A percentile compares a stretch with the other conserved stretches of the same genome.
Conservation (phyloP, 1,139 yeast species). For the Zygosaccharomyces sapae region DNA sequence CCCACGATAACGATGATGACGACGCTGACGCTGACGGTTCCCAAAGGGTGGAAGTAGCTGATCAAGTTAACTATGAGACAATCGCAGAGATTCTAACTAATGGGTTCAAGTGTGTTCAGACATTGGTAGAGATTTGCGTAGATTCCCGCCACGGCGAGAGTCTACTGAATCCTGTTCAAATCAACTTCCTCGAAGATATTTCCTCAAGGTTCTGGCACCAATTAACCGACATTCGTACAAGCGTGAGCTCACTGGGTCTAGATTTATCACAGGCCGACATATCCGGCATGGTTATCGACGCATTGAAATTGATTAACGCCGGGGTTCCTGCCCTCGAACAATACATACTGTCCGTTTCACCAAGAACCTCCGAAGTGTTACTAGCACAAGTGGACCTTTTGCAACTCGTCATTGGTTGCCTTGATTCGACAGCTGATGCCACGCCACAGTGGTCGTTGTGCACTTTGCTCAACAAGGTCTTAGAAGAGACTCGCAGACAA, state of each 20-base stretch:
- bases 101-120: constrained; percentile 23
- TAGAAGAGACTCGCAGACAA: constrained; percentile 16
- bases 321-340: constrained; percentile 12
- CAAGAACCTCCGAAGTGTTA: constrained; percentile 1
- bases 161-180: constrained; percentile 21
- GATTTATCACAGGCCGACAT: constrained; percentile 15
- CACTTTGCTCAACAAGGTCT: constrained; percentile 19
- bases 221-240: constrained; percentile 17
- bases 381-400: constrained; percentile 14
- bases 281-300: constrained; percentile 13
- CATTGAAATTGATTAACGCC: constrained; percentile 3
- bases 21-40: constrained; percentile 7
- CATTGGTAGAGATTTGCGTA: constrained; percentile 21
- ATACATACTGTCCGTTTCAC: constrained; percentile 7
- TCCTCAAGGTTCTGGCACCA: constrained; percentile 18
- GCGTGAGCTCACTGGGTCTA: constrained; percentile 1
- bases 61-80: constrained; percentile 26
- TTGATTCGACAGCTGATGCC: not conserved
- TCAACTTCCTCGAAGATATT: constrained; percentile 22
- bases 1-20: constrained; percentile 4
- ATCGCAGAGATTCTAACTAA: constrained; percentile 23
- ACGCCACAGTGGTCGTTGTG: constrained; percentile 24
- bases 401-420: constrained; percentile 12
- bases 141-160: constrained; percentile 13
- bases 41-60: constrained; percentile 28